Evolutionary conservation across 2,329 filamentous ascomycete genomes (phyloP).

Genomic region (Thyridium curvatum): DNA sequence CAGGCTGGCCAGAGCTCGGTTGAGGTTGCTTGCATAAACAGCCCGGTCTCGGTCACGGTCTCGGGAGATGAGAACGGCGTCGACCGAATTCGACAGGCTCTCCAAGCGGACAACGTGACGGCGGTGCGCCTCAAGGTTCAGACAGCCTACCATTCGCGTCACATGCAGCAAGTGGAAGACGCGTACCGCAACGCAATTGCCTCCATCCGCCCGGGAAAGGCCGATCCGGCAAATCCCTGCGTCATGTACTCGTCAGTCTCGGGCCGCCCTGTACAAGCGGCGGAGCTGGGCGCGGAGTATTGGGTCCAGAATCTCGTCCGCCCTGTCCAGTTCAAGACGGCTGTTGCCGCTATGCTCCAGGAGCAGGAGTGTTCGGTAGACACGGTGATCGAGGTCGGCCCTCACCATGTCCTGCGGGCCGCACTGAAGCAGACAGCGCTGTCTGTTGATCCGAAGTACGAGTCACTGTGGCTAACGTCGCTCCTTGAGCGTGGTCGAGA

Average conservation of each 20-base stretch:
- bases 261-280: conserved; percentile 5
- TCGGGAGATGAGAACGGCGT: conserved; percentile 16
- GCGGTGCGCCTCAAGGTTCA: conserved; percentile 12
- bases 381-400: conserved; percentile 11
- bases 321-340: conserved; percentile 23
- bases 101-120: conserved; percentile 6
- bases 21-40: conserved; percentile 26
- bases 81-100: conserved; percentile 2
- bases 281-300: conserved; percentile 12
- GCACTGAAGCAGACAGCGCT: conserved; percentile 6
- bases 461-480: conserved; percentile 6
- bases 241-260: conserved; percentile 14
- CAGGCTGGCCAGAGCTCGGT: conserved; percentile 15
- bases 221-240: too few relatives aligned
- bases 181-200: conserved; percentile 10
- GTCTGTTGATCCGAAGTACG: neutral
- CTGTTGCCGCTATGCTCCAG: conserved; percentile 11
- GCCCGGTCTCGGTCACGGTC: conserved; percentile 25
- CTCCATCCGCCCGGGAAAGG: neutral
- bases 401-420: conserved; percentile 8
- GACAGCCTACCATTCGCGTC: conserved; percentile 20
- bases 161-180: conserved; percentile 15
- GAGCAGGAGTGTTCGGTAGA: conserved; percentile 4
- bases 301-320: conserved; percentile 28
- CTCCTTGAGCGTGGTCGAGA: conserved; percentile 4